Percentiles rank a stretch among this genome's conserved stretches.
These are phyloP conservation scores for Melanopsichium pennsylvanicum DNA, from an alignment of 1,284 basidiomycete genomes.

Conservation along the genomic window DNA sequence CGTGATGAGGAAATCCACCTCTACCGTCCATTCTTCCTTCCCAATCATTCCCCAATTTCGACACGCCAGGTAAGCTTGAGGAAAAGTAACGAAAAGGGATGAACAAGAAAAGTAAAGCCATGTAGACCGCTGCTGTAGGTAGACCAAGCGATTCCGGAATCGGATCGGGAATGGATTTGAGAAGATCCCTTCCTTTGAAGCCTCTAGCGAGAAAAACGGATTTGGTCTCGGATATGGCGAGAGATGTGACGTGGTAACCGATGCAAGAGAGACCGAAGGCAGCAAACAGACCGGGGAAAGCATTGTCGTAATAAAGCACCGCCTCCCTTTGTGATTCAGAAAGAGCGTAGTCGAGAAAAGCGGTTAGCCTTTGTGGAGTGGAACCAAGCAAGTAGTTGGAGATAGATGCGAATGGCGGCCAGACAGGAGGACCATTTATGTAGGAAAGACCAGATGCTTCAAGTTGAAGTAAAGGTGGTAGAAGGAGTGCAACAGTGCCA, in stretches of 20 bases:
- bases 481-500: constrained; percentile 8
- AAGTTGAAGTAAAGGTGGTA: constrained; percentile 27
- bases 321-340: not conserved
- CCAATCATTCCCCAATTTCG: constrained; percentile 34
- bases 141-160: constrained; percentile 94
- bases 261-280: constrained; percentile 40
- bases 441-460: constrained; percentile 7
- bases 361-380: constrained; percentile 8
- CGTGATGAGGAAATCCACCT: constrained; percentile 82
- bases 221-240: constrained; percentile 38
- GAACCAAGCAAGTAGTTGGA: constrained; percentile 7
- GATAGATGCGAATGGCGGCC: constrained; percentile 32
- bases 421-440: constrained; percentile 2
- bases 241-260: constrained; percentile 35
- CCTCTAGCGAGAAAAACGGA: constrained; percentile 53
- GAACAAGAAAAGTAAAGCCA: constrained; percentile 73
- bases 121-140: constrained; percentile 87
- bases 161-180: constrained; percentile 43
- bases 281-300: constrained; percentile 44
- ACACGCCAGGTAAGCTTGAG: constrained; percentile 14
- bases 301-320: constrained; percentile 40
- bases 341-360: constrained; percentile 1
- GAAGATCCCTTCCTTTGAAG: constrained; percentile 58
- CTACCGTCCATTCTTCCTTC: constrained; percentile 53
- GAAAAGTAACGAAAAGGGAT: constrained; percentile 63